A percentile compares a stretch with the other conserved stretches of the same genome.
Evolutionary conservation across 768 basidiomycete species (phyloP).

Genomic region (Russula olivacea): DNA sequence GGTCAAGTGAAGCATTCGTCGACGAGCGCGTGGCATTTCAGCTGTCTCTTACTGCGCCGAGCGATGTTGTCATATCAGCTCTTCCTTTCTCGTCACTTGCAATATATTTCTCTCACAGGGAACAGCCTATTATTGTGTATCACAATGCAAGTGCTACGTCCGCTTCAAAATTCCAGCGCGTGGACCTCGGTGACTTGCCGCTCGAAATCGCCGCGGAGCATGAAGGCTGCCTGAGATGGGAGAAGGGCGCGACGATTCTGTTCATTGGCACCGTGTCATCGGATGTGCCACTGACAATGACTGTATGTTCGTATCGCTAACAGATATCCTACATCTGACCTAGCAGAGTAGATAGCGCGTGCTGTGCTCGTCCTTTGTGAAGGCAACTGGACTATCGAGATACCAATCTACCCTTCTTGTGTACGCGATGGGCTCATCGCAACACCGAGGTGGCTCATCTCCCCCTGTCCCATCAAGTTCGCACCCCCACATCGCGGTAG

Average conservation of each 20-base stretch:
- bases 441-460: conserved; percentile 51
- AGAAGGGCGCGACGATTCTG: conserved; percentile 45
- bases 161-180: conserved; percentile 33
- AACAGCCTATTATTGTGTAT: conserved; percentile 46
- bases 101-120: conserved; percentile 51
- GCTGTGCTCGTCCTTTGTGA: conserved; percentile 50
- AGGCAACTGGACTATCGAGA: conserved; percentile 60
- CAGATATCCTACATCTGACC: not conserved
- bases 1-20: conserved; percentile 56
- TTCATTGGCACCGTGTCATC: conserved; percentile 57
- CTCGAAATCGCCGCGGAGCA: conserved; percentile 26
- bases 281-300: conserved; percentile 43
- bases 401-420: conserved; percentile 46
- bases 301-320: conserved; percentile 38
- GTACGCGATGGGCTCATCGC: conserved; percentile 32
- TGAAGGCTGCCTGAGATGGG: conserved; percentile 53
- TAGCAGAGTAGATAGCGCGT: conserved; percentile 34
- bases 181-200: conserved; percentile 44
- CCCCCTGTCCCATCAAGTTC: conserved; percentile 48
- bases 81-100: conserved; percentile 58
- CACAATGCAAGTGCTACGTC: conserved; percentile 32
- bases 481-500: conserved; percentile 46
- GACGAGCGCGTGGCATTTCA: conserved; percentile 68
- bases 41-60: conserved; percentile 52
- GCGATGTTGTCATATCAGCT: conserved; percentile 42